Conservation (phyloP, 2,329 filamentous ascomycete genomes). For the Ceratocystis colombiana region DNA sequence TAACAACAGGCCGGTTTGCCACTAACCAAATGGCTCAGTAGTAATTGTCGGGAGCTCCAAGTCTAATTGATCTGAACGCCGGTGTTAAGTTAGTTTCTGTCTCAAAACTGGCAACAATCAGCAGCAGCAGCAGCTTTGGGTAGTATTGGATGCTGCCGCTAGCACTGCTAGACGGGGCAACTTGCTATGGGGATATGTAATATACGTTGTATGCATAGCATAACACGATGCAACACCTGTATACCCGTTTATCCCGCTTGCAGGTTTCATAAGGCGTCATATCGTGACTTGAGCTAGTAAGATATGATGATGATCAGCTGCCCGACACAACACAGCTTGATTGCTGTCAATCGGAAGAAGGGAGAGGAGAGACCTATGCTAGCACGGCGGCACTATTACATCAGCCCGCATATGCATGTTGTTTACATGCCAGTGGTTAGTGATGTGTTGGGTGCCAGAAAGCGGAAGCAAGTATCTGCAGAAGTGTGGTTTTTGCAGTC, state of each 20-base stretch:
- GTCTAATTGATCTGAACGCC: background rate
- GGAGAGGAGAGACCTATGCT: background rate
- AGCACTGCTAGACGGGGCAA: background rate
- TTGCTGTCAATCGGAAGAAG: background rate
- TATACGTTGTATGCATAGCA: background rate
- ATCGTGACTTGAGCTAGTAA: background rate
- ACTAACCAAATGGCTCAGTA: too few species aligned
- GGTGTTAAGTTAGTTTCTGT: background rate
- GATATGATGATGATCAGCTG: background rate
- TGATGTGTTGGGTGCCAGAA: background rate
- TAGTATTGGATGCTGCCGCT: background rate
- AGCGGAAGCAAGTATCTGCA: background rate
- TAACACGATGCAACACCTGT: background rate
- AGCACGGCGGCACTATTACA: background rate
- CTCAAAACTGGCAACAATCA: background rate
- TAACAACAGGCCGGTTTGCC: background rate
- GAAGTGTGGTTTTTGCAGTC: background rate
- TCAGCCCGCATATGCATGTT: background rate
- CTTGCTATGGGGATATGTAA: background rate
- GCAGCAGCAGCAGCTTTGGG: background rate
- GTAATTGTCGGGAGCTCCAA: too few species aligned
- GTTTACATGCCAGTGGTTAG: background rate
- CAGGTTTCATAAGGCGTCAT: constrained; percentile 8
- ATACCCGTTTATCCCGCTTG: background rate
- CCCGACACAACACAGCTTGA: background rate